Evolutionary conservation across 192 early-diverging fungal species (phyloP), one percentile per base, ranked within the genome.

Genomic region (Spizellomyces sp.): DNA sequence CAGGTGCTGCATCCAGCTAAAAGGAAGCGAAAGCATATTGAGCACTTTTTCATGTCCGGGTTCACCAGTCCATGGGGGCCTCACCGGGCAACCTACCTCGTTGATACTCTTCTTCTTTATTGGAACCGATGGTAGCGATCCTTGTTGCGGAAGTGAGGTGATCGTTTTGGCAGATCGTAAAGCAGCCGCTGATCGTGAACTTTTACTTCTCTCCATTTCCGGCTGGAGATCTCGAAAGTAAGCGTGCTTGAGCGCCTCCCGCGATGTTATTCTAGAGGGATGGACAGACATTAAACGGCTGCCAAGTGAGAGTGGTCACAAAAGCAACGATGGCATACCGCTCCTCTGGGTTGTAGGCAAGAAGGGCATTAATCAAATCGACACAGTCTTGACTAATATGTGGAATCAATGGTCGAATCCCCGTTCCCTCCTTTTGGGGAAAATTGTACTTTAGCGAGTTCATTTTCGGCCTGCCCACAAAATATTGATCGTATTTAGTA

Each of bases 271-370:
- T 48, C 84, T 82, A 48, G 58, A 52, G 9, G 2, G 17, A 48
- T 21, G 3, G 27, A 36, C 27, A 36, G 15, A 19, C 63, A 1
- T 19, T 19, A 36, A 41, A 19, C 50, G 43, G 1, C 4, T 27
- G 15, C 55, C 8, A 57, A 57, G 7, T 21, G 9, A n/a, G 4
- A 14, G 12, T 42, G 19, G 14, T 14, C 21, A 44, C 48, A 15
- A 55, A 10, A 22, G 21, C 22, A 54, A n/a, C 50, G 0, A 2
- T 54, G 14, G 12, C 50, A 54, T n/a, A 54, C 50, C 84, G 57
- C 10, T 79, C 73, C 61, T 86, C 83, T 9, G 85, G 85, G 58
- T 86, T 77, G 68, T 86, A 86, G 0, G 77, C 75, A 14, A 86
- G 67, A 45, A 86, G 36, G 12, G 63, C 61, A 58, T 74, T 71